Percentiles rank a stretch among this genome's conserved stretches.
These are phyloP conservation scores for Penicillium palitans DNA, from an alignment of 2,329 filamentous ascomycete species.

Conservation along the genomic window DNA sequence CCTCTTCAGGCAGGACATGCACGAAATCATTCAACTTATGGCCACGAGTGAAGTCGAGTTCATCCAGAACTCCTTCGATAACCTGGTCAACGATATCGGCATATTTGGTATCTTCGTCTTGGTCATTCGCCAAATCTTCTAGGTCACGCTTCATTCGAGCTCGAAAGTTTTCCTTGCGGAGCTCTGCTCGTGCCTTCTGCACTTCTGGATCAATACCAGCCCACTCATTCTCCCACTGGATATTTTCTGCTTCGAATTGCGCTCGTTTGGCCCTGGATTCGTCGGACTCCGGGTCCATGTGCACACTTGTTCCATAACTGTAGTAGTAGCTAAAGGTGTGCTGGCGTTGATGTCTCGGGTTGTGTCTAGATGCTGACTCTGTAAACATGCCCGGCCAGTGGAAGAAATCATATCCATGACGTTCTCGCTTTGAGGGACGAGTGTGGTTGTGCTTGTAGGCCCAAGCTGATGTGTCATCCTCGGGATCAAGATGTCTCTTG, in stretches of 20 bases:
- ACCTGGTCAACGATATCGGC: neutral
- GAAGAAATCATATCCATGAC: neutral
- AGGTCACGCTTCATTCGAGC: conserved; percentile 16
- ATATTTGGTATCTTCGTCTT: neutral
- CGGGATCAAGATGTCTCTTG: neutral
- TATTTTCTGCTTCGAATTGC: conserved; percentile 5
- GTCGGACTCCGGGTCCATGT: conserved; percentile 30
- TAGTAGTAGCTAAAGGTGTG: conserved; percentile 26
- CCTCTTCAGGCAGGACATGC: neutral
- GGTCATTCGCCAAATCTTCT: conserved; percentile 6
- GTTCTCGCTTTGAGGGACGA: neutral
- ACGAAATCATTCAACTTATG: neutral
- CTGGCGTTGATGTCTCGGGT: neutral
- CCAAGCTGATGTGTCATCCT: neutral
- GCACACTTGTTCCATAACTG: conserved; percentile 32
- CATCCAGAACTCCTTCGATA: neutral
- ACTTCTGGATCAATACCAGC: conserved; percentile 9
- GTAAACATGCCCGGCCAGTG: neutral
- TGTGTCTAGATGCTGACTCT: neutral
- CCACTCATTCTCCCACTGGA: conserved; percentile 13
- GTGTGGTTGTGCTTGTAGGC: neutral
- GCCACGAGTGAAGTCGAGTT: neutral
- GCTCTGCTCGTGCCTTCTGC: conserved; percentile 7
- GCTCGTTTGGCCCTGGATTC: conserved; percentile 25
- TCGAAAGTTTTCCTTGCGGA: conserved; percentile 15